Evolutionary conservation across 441 rosid species (phyloP).

Genomic region (Mallotus repandus): DNA sequence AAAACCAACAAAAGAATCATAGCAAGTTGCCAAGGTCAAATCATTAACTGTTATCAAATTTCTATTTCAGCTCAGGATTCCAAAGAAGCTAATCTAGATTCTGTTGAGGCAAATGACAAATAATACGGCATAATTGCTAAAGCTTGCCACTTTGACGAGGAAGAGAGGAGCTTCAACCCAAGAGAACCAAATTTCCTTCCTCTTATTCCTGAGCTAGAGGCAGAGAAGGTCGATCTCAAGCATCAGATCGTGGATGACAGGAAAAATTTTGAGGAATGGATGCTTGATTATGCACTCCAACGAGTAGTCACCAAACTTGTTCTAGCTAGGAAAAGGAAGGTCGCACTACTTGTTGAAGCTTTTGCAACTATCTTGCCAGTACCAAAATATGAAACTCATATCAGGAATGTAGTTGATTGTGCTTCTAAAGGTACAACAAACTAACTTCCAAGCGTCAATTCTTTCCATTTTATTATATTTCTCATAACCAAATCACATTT

Average conservation of each 20-base stretch:
- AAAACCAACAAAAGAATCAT: slow-evolving; percentile 22
- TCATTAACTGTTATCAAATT: slow-evolving; percentile 2
- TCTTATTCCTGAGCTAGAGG: slow-evolving; percentile 52
- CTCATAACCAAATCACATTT: background rate
- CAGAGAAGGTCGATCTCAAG: slow-evolving; percentile 56
- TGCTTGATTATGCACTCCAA: slow-evolving; percentile 91
- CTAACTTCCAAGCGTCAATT: background rate
- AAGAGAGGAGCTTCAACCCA: slow-evolving; percentile 57
- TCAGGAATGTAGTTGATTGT: slow-evolving; percentile 51
- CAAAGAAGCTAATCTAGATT: slow-evolving; percentile 20
- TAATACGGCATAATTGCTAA: slow-evolving; percentile 2
- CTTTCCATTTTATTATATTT: background rate
- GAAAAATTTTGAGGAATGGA: slow-evolving; percentile 80
- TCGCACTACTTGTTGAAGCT: slow-evolving; percentile 79
- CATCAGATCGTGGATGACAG: slow-evolving; percentile 59
- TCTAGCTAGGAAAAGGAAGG: slow-evolving; percentile 76
- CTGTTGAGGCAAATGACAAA: slow-evolving; percentile 6
- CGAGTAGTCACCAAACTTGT: slow-evolving; percentile 69
- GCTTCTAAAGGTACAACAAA: slow-evolving; percentile 27
- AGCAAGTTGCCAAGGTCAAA: slow-evolving; percentile 6
- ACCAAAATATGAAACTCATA: slow-evolving; percentile 38
- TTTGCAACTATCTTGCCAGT: slow-evolving; percentile 66
- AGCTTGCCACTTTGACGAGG: slow-evolving; percentile 25
- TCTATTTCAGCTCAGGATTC: slow-evolving; percentile 20
- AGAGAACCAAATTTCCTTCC: slow-evolving; percentile 81